phyloP scores from a whole-genome alignment of 371 early-diverging fungal genomes.

The Conidiobolus incongruus region DNA sequence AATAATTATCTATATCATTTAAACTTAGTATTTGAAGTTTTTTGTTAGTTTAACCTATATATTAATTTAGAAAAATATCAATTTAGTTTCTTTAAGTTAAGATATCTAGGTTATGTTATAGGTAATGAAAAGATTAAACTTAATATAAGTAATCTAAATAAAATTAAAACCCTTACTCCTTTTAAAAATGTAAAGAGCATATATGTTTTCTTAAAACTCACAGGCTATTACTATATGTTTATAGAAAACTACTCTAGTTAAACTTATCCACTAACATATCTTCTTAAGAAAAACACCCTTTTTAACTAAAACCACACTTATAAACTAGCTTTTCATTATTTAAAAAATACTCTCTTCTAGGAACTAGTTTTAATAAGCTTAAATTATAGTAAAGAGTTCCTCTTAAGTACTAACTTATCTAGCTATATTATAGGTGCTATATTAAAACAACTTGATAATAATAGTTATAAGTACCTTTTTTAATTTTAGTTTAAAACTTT shows the following conservation, averaged over 20 bases:
- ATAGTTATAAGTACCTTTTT: constrained; percentile 6
- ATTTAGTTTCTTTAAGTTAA: no score
- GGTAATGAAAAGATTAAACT: no score
- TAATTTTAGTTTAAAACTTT: constrained; percentile 3
- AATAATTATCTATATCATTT: constrained; percentile 19
- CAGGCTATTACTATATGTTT: constrained; percentile 13
- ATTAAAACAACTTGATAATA: constrained; percentile 11
- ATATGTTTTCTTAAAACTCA: constrained; percentile 12
- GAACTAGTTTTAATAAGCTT: constrained; percentile 9
- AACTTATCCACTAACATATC: constrained; percentile 14
- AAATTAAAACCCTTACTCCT: no score
- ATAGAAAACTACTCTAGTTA: constrained; percentile 11
- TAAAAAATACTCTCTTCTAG: constrained; percentile 5
- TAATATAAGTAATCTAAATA: no score
- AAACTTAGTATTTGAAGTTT: constrained; percentile 13
- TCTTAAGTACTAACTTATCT: constrained; percentile 10
- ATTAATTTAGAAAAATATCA: no score
- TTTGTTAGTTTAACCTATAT: no score
- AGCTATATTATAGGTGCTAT: constrained; percentile 11
- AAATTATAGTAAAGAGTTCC: constrained; percentile 9
- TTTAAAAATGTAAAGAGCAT: background rate
- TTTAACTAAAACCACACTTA: constrained; percentile 7
- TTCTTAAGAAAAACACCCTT: no score
- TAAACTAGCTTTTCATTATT: constrained; percentile 8
- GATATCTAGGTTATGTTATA: no score